Conservation (phyloP, 169 alveolate species). For the Cryptosporidium canis region DNA sequence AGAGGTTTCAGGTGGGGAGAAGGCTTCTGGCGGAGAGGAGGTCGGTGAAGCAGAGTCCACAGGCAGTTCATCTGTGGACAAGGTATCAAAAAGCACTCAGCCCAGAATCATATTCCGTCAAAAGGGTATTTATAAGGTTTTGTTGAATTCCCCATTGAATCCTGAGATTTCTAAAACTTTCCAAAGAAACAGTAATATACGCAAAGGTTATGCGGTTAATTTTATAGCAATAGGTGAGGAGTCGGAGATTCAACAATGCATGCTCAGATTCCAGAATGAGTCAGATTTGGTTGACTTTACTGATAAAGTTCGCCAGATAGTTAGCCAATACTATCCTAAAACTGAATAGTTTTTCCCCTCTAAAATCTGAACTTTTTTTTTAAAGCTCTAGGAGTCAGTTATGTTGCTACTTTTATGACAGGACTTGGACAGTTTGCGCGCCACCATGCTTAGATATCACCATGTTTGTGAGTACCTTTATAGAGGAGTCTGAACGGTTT, state of each 20-base stretch:
- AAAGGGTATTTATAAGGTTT: constrained; percentile 56
- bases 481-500: no score
- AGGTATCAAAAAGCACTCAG: background rate
- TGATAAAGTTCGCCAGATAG: constrained; percentile 1
- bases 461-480: no score
- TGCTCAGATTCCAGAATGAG: constrained; percentile 64
- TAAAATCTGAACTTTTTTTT: background rate
- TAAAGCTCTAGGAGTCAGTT: no score
- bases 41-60: background rate
- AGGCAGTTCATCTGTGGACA: background rate
- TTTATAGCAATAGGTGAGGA: constrained; percentile 37
- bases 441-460: no score
- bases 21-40: background rate
- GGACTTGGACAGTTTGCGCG: no score
- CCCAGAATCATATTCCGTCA: constrained; percentile 69
- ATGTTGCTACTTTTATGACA: no score
- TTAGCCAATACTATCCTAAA: background rate
- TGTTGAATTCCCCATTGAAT: constrained; percentile 49
- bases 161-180: constrained; percentile 44
- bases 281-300: constrained; percentile 16
- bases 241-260: constrained; percentile 39
- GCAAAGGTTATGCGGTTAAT: constrained; percentile 48
- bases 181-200: constrained; percentile 28
- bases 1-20: background rate
- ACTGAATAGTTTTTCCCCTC: background rate